Percentiles rank a stretch among this genome's conserved stretches.
Conservation (phyloP, 164 flowering plant species). For the Kalanchoe fedtschenkoi region DNA sequence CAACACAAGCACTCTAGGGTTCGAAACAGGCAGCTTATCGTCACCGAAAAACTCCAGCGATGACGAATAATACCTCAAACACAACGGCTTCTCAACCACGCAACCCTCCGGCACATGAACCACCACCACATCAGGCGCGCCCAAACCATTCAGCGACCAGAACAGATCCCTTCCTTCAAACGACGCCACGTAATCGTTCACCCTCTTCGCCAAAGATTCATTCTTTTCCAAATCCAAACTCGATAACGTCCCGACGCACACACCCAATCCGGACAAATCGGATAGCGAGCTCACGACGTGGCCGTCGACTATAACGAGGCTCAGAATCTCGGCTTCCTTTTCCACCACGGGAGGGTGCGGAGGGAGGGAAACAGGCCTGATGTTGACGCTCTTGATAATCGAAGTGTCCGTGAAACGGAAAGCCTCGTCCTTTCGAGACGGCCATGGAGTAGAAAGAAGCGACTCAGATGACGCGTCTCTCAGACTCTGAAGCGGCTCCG, state of each 20-base stretch:
- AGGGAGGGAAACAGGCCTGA: conserved; percentile 33
- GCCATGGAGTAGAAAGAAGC: conserved; percentile 74
- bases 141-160: conserved; percentile 83
- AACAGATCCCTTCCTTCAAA: conserved; percentile 46
- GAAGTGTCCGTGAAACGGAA: conserved; percentile 85
- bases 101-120: conserved; percentile 70
- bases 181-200: no score
- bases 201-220: neutral
- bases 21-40: conserved; percentile 51
- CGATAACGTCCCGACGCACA: neutral
- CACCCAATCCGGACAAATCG: neutral
- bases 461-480: conserved; percentile 53
- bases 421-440: conserved; percentile 68
- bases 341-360: conserved; percentile 5
- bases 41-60: conserved; percentile 36
- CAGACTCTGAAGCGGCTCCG: conserved; percentile 48
- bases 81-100: conserved; percentile 35
- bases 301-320: conserved; percentile 55
- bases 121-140: conserved; percentile 67
- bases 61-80: conserved; percentile 41
- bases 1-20: conserved; percentile 14
- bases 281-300: conserved; percentile 2
- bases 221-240: neutral
- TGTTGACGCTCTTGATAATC: conserved; percentile 44
- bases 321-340: conserved; percentile 26